Evolutionary conservation across 202 grass and related monocot genomes (phyloP).

Genomic region (Panicum hallii): DNA sequence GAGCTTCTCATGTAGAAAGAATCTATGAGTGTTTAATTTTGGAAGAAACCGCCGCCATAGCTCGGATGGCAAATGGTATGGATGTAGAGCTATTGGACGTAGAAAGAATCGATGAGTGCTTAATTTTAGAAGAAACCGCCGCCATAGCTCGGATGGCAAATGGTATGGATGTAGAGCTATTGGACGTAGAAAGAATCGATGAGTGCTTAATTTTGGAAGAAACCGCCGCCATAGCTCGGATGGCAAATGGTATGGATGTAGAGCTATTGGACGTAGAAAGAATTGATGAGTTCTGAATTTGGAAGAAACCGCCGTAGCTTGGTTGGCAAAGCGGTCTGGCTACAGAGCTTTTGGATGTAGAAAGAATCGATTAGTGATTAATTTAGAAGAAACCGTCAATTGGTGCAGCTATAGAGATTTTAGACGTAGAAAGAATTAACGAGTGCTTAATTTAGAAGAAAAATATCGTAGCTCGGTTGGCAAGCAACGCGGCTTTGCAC

Average conservation of each 20-base stretch:
- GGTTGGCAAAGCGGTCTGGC: background rate
- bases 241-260: background rate
- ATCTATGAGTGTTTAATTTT: background rate
- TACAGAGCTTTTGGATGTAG: background rate
- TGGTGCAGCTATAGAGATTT: background rate
- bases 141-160: background rate
- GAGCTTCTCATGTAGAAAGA: background rate
- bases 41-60: background rate
- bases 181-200: background rate
- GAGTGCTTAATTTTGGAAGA: background rate
- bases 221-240: background rate
- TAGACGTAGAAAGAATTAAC: background rate
- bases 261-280: background rate
- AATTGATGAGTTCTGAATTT: background rate
- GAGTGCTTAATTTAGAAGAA: too few relatives aligned
- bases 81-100: background rate
- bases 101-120: background rate
- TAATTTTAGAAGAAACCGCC: background rate
- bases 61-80: background rate
- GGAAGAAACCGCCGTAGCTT: background rate
- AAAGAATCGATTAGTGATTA: background rate
- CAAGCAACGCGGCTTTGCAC: too few relatives aligned
- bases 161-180: background rate
- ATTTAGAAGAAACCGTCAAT: background rate
- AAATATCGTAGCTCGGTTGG: too few relatives aligned